Evolutionary conservation across 1,284 basidiomycete genomes (phyloP).

Genomic region (Omphalotus olearius): DNA sequence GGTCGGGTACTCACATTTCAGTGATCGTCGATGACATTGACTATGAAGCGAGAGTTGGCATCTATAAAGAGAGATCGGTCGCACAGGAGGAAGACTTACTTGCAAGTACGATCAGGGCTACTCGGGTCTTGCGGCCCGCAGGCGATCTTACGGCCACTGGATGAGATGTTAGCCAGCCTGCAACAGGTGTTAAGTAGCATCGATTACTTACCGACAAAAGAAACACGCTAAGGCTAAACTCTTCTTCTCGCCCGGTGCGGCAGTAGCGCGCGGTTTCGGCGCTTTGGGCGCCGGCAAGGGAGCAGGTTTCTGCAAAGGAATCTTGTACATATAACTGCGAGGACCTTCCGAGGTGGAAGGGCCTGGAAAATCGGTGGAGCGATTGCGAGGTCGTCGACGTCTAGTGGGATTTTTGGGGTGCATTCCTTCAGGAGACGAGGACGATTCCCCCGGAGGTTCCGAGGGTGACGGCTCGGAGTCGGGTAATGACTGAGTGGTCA

Average conservation of each 20-base stretch:
- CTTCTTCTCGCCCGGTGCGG: conserved; percentile 21
- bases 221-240: conserved; percentile 23
- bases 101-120: conserved; percentile 23
- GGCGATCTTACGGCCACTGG: conserved; percentile 24
- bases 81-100: conserved; percentile 17
- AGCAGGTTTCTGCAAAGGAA: conserved; percentile 12
- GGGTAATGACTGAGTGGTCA: not conserved
- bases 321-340: conserved; percentile 14
- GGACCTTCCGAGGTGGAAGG: not conserved
- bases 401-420: conserved; percentile 2
- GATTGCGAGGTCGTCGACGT: conserved; percentile 10
- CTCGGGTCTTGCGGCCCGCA: conserved; percentile 22
- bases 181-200: conserved; percentile 1
- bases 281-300: conserved; percentile 5
- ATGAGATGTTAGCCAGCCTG: not conserved
- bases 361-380: conserved; percentile 2
- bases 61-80: not conserved
- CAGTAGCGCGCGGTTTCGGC: conserved; percentile 9
- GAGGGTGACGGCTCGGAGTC: not conserved
- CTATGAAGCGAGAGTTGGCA: not conserved
- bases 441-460: too few relatives aligned
- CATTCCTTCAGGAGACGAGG: conserved; percentile 1
- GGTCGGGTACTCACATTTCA: conserved; percentile 18
- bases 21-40: conserved; percentile 18
- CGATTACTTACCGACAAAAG: conserved; percentile 23